A percentile compares a stretch with the other conserved stretches of the same genome.
These are phyloP conservation scores for Pulicaria dysenterica DNA, from an alignment of 129 eudicot genomes.

Conservation along the genomic window DNA sequence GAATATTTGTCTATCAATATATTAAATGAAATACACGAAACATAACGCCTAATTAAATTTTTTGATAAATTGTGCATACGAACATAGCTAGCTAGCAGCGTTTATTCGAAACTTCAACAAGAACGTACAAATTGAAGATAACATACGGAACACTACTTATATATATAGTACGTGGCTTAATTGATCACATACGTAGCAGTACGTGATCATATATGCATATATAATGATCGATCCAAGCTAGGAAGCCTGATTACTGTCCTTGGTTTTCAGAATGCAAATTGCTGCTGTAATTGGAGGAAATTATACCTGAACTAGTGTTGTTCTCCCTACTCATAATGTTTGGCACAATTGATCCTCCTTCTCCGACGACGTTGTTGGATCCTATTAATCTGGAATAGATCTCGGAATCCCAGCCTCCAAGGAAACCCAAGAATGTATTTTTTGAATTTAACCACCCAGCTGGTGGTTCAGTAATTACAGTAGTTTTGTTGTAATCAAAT, in stretches of 20 bases:
- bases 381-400: slow-evolving; percentile 9
- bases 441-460: slow-evolving; percentile 42
- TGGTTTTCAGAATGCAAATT: slow-evolving; percentile 22
- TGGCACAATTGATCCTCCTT: neutral
- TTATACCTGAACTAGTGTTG: slow-evolving; percentile 9
- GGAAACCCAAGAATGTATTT: slow-evolving; percentile 30
- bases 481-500: slow-evolving; percentile 26
- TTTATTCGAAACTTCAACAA: too few relatives aligned
- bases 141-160: too few relatives aligned
- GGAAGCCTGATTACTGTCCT: slow-evolving; percentile 18
- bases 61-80: too few relatives aligned
- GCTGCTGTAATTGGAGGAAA: neutral
- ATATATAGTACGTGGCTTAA: neutral
- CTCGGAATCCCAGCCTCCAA: slow-evolving; percentile 43
- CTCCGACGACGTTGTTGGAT: neutral
- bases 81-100: too few relatives aligned
- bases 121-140: too few relatives aligned
- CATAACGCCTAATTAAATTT: too few relatives aligned
- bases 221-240: slow-evolving; percentile 17
- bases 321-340: slow-evolving; percentile 22
- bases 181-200: neutral
- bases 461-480: slow-evolving; percentile 27
- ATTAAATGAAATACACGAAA: too few relatives aligned
- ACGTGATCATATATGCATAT: slow-evolving; percentile 4
- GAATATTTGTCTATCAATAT: too few relatives aligned